Evolutionary conservation across 805 yeast genomes (phyloP).

Genomic region (Cyberlindnera mrakii): DNA sequence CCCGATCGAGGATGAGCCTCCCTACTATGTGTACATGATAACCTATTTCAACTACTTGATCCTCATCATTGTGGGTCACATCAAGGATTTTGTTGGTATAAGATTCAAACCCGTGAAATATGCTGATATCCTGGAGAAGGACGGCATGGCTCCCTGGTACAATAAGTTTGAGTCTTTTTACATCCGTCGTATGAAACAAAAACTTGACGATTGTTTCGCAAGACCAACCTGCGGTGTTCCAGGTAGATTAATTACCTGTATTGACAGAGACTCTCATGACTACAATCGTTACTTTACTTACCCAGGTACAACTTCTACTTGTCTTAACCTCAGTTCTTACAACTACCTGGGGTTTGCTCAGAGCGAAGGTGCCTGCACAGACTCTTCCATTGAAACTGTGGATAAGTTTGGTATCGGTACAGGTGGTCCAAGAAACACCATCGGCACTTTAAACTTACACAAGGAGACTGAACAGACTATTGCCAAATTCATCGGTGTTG

Average conservation of each 20-base stretch:
- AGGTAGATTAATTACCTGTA: conserved; percentile 81
- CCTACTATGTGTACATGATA: conserved; percentile 67
- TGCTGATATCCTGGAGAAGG: conserved; percentile 60
- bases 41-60: conserved; percentile 84
- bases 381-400: conserved; percentile 57
- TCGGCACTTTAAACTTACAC: conserved; percentile 77
- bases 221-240: conserved; percentile 98
- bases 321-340: conserved; percentile 83
- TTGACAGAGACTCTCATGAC: conserved; percentile 68
- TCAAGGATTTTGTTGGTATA: conserved; percentile 83
- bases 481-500: conserved; percentile 87
- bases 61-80: conserved; percentile 82
- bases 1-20: conserved; percentile 78
- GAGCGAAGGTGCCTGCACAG: conserved; percentile 87
- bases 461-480: conserved; percentile 64
- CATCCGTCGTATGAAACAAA: conserved; percentile 82
- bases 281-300: conserved; percentile 61
- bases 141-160: conserved; percentile 95
- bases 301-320: conserved; percentile 69
- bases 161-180: conserved; percentile 92
- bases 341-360: conserved; percentile 97
- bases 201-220: conserved; percentile 92
- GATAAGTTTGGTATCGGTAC: conserved; percentile 70
- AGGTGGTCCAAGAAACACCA: conserved; percentile 67
- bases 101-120: conserved; percentile 61